Evolutionary conservation across 805 yeast genomes (phyloP), one percentile per base, ranked within the genome.

Genomic region (Candida yuanshanica): DNA sequence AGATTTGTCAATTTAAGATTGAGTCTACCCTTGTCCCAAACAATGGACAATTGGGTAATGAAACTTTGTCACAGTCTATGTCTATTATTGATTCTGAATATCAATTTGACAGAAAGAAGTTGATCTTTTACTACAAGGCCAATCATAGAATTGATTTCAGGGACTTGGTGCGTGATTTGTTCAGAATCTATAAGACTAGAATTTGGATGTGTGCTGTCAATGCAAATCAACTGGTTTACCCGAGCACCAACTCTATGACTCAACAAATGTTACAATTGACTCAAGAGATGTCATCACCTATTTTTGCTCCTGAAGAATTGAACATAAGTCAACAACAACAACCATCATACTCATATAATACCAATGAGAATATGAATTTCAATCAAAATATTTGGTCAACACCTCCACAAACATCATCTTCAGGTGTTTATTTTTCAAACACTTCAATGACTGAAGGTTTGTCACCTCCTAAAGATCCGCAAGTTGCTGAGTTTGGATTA

Each of bases 191-290:
- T 66, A 83, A 83, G 63, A 83, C 91, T 1, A 69, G 91, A 56
- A 83, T 83, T 47, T 85, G 95, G 95, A 69, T 85, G 69, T 82
- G 90, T 68, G 91, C 93, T 0, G 83, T 83, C 21, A 44, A 51
- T 32, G 33, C 50, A 18, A 37, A 36, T 38, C 26, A 42, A n/a
- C 16, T 24, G 37, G 42, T 14, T 11, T 27, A 27, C 10, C 31
- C 31, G 8, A 14, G 18, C 14, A 27, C 31, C 31, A 27, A 27
- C 9, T 27, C 31, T 8, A 27, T 27, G 31, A 27, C 31, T 14
- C 18, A 27, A 27, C 31, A 27, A 18, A 27, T 27, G 31, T 18
- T 14, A 27, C 17, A 27, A 6, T 14, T 27, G 31, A 14, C 31
- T 13, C 31, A 35, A 24, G 35, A 34, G 5, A 27, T 31, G n/a